Base-by-base conservation (phyloP, 306 rosid genomes). In the Nissolia schottii region DNA sequence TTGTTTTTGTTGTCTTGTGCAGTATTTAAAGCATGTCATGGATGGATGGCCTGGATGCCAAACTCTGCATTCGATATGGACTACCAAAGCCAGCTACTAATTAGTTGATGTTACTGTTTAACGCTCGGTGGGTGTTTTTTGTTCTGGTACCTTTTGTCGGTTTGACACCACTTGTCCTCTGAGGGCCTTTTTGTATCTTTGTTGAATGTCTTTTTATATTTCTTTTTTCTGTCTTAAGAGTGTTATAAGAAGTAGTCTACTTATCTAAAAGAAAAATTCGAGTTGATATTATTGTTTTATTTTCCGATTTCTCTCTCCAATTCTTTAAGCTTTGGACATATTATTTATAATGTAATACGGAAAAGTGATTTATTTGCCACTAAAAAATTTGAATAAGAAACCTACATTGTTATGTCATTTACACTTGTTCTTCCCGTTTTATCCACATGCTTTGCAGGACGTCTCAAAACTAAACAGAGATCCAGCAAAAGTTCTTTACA, bases 1-100 rank as follows among this genome's bases (percentile, higher is more conserved):
- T 22, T 75, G 70, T 67, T 69, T 60, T 75, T 73, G 50, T 79
- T 77, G 60, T 35, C 70, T 69, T 55, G 51, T 72, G 82, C 86
- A 94, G 99, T 91, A 87, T 79, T 95, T 94, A 41, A 97, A 91
- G 75, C 96, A 96, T 54, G 95, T 94, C 19, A 61, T 91, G 75
- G 97, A 94, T 91, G 75, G 97, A 94, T 50, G 86, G 95, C 77
- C 81, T 94, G 86, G 96, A 94, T 64, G 70, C 91, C 75, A 94
- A 91, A 80, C 87, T 87, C 58, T 91, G 95, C 75, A 85, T 94
- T 58, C 81, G 96, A 41, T 84, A 82, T 60, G 86, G 90, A 88
- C 84, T 94, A 49, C 87, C 93, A 29, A 89, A 86, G 89, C 91
- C 93, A 67, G 99, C 99, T 66, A 91, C 97, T 25, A 91, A 81